Evolutionary conservation across 805 yeast species (phyloP), one percentile per base, ranked within the genome.

Genomic region (Pichia thaimueangensis): DNA sequence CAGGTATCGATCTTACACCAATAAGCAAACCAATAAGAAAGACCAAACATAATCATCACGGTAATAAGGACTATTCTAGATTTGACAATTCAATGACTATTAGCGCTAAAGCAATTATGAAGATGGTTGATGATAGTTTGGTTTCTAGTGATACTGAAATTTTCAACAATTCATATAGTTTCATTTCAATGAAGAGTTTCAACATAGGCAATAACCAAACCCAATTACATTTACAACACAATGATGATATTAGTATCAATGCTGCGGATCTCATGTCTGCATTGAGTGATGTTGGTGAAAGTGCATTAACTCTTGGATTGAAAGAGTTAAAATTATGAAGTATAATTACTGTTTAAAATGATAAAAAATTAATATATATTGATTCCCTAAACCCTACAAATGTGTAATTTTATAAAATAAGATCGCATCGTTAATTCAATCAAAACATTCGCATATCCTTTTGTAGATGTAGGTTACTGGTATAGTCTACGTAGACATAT

Each of bases 101-200:
- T 9, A 58, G 65, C 5, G 66, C 64, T 6, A 57, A 57, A 31
- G 67, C 63, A 2, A 63, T 64, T 5, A 47, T 64, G 50, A 53
- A 59, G 16, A 64, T 64, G 68, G 68, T 64, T 33, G 69, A 64
- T 44, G 65, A 63, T 28, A 60, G 67, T 15, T 52, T 64, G 30
- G 64, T 64, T 16, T 60, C 65, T 5, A 59, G 64, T 43, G 69
- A 64, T 47, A 62, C 63, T 7, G 63, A 59, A 24, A 20, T 56
- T 5, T 57, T 54, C 37, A 48, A 43, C 20, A 27, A 38, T 13
- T 52, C 60, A 8, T 49, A 47, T 13, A 52, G 59, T 28, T 45
- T 47, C 15, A 22, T 35, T 9, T 8, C 37, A 10, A 22, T 41
- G 35, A 30, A 23, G 32, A 43, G 24, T 20, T 32, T 19, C 22